Evolutionary conservation across 441 rosid species (phyloP).

Genomic region (Heliophila coronopifolia): DNA sequence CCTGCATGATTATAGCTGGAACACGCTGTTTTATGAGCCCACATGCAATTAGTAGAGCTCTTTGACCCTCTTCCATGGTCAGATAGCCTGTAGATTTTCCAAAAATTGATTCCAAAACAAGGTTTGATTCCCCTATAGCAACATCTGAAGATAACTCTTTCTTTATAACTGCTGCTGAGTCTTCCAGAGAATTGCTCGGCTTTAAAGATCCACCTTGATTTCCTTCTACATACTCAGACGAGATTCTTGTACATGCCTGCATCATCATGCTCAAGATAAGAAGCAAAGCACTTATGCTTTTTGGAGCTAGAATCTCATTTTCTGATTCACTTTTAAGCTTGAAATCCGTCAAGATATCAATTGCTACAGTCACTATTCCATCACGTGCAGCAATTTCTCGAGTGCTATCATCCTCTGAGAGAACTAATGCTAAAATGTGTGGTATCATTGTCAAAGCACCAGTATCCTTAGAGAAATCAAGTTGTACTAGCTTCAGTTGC

Average conservation of each 20-base stretch:
- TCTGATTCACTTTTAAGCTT: constrained; percentile 47
- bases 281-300: constrained; percentile 73
- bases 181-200: constrained; percentile 34
- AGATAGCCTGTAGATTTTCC: constrained; percentile 80
- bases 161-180: constrained; percentile 32
- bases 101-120: constrained; percentile 50
- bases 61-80: constrained; percentile 64
- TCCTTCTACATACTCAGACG: constrained; percentile 46
- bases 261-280: constrained; percentile 82
- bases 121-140: constrained; percentile 40
- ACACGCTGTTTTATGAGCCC: constrained; percentile 76
- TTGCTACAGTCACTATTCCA: constrained; percentile 57
- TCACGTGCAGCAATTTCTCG: constrained; percentile 78
- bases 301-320: constrained; percentile 57
- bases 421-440: constrained; percentile 74
- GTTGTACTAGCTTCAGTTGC: constrained; percentile 70
- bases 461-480: constrained; percentile 66
- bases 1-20: constrained; percentile 90
- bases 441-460: constrained; percentile 74
- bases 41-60: constrained; percentile 58
- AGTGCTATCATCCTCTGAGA: constrained; percentile 71
- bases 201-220: constrained; percentile 43
- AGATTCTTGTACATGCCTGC: constrained; percentile 54
- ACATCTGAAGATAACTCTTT: constrained; percentile 43
- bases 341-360: constrained; percentile 63